Base-by-base conservation (phyloP, 371 early-diverging fungal species). In the Blakeslea trispora region DNA sequence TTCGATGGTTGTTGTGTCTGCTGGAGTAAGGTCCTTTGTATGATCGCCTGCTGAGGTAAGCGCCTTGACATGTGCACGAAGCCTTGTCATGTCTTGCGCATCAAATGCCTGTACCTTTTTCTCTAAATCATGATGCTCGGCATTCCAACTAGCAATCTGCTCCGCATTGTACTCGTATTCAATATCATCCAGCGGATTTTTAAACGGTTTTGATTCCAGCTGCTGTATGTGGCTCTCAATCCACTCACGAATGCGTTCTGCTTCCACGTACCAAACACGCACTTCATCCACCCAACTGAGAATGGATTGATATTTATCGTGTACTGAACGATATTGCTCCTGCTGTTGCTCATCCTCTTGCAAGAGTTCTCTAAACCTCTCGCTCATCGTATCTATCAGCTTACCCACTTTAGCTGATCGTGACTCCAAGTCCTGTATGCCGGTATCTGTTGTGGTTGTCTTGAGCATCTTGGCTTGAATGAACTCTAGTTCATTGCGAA, bases 1-100 rank as follows among this genome's bases (percentile, higher is more conserved):
- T 55, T 78, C 79, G 47, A 82, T 80, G 0, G 82, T 82, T 5
- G 79, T 79, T 1, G 79, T 79, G 45, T 82, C 82, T 14, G 82
- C 82, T 1, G 82, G 82, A 43, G 74, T 77, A 14, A 82, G 63
- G 15, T 71, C 71, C 11, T 57, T 61, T 9, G 34, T 15, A 17
- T 59, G 54, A 13, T 67, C 69, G 2, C 42, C 52, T 37, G 37
- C 37, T 37, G 51, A 55, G 0, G 81, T 78, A 21, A 80, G 57
- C 5, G 63, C 66, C 53, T 75, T 82, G n/a, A 80, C 82, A 57
- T 82, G 81, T 3, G 71, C 65, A 37, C 79, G 58, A n/a, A 82
- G 50, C 1, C 79, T 57, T 10, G 75, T 60, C 71, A 82, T 79
- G 44, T 82, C 82, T 23, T 76, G 68, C 17, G 68, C 57, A 54